phyloP scores from a whole-genome alignment of 345 rosid species.

The Nasturtium officinale region DNA sequence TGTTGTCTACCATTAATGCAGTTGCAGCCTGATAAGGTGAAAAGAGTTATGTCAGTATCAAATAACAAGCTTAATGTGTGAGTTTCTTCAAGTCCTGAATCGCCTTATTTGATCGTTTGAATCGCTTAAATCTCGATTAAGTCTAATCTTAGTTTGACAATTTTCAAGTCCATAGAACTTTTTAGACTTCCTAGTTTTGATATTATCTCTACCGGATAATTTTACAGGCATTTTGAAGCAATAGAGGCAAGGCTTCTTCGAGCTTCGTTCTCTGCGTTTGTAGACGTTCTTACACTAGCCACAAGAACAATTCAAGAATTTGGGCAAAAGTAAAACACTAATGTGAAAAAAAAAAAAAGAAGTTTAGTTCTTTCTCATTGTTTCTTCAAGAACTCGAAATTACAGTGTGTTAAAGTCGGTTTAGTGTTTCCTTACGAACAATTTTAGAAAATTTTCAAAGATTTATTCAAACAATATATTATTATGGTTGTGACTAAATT shows the following conservation, averaged over 20 bases:
- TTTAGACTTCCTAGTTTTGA: background rate
- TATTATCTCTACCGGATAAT: background rate
- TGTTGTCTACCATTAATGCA: constrained; percentile 43
- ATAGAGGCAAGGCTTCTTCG: constrained; percentile 90
- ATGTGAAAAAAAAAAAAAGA: background rate
- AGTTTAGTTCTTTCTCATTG: constrained; percentile 10
- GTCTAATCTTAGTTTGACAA: background rate
- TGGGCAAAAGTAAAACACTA: constrained; percentile 41
- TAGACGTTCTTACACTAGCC: constrained; percentile 75
- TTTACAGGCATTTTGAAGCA: constrained; percentile 75
- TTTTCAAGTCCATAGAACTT: background rate
- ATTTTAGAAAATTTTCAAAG: background rate
- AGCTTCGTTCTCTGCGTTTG: constrained; percentile 87
- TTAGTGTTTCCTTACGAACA: background rate
- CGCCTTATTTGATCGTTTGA: background rate
- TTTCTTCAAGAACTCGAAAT: background rate
- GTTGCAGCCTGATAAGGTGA: constrained; percentile 98
- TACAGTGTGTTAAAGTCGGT: background rate
- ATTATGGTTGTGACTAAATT: constrained; percentile 21
- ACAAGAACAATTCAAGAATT: constrained; percentile 82
- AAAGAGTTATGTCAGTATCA: constrained; percentile 61
- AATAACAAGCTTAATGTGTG: constrained; percentile 79
- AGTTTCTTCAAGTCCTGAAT: constrained; percentile 37
- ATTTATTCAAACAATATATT: constrained; percentile 8
- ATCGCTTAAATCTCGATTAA: background rate